These are phyloP conservation scores for Podila epigama DNA, from an alignment of 192 early-diverging fungal species.

Conservation along the genomic window DNA sequence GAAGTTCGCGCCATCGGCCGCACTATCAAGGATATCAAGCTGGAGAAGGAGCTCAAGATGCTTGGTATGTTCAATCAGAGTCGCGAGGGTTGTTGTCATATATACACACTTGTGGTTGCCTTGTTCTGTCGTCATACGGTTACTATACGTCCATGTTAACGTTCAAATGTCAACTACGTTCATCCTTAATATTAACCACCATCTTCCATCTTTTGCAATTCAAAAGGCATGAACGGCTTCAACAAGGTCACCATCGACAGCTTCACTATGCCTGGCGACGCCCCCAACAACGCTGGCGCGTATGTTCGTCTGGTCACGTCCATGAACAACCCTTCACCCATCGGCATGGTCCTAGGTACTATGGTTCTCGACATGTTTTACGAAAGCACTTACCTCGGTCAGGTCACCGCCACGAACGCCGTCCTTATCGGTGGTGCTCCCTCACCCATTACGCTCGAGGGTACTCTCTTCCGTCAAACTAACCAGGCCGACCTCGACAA, in stretches of 20 bases:
- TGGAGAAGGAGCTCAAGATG: slow-evolving; percentile 36
- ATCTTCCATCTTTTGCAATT: background rate
- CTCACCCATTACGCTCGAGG: slow-evolving; percentile 56
- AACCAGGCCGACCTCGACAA: slow-evolving; percentile 52
- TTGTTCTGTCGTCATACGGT: too few relatives aligned
- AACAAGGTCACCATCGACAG: slow-evolving; percentile 53
- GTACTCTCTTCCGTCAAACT: slow-evolving; percentile 57
- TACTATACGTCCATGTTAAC: too few relatives aligned
- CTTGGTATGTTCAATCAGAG: too few relatives aligned
- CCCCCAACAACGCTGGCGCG: slow-evolving; percentile 61
- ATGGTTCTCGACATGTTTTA: slow-evolving; percentile 58
- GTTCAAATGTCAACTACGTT: too few relatives aligned
- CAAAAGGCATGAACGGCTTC: slow-evolving; percentile 61
- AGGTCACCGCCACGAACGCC: slow-evolving; percentile 53
- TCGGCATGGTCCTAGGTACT: slow-evolving; percentile 64
- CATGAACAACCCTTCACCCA: slow-evolving; percentile 60
- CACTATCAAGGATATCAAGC: slow-evolving; percentile 27
- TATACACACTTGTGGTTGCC: too few relatives aligned
- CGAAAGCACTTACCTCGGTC: slow-evolving; percentile 55
- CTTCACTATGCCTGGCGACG: slow-evolving; percentile 62
- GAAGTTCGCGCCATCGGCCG: slow-evolving; percentile 27
- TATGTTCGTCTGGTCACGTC: slow-evolving; percentile 57
- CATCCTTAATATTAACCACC: too few relatives aligned
- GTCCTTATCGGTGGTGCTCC: slow-evolving; percentile 50
- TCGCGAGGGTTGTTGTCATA: too few relatives aligned